phyloP scores from a whole-genome alignment of 1,139 yeast species.

The Blastobotrys persicus region DNA sequence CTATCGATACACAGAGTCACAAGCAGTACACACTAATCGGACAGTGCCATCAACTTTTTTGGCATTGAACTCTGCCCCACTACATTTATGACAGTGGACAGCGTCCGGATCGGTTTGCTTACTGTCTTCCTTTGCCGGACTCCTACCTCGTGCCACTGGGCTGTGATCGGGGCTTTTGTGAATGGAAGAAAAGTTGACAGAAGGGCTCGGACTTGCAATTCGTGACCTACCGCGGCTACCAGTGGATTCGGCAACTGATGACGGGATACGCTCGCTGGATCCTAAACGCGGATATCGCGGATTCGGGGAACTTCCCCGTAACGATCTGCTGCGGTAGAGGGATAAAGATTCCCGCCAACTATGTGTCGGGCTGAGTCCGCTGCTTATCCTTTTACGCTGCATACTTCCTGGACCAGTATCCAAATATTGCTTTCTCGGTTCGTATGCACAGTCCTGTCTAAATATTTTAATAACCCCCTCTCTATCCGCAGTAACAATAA shows the following conservation, averaged over 20 bases:
- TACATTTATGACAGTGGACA: constrained; percentile 20
- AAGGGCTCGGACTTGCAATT: too few relatives aligned
- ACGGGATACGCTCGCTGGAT: constrained; percentile 9
- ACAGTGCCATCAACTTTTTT: constrained; percentile 20
- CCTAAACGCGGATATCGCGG: constrained; percentile 16
- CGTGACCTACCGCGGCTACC: too few relatives aligned
- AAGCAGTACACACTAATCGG: constrained; percentile 22
- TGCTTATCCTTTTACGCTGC: constrained; percentile 24
- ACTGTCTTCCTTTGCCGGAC: background rate
- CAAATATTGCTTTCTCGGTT: constrained; percentile 26
- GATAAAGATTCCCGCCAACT: constrained; percentile 27
- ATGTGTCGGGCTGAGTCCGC: constrained; percentile 26
- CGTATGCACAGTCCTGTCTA: constrained; percentile 68
- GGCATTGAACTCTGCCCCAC: constrained; percentile 24
- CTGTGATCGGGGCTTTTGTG: constrained; percentile 17
- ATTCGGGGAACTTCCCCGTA: constrained; percentile 20
- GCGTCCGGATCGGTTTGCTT: constrained; percentile 17
- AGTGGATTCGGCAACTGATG: too few relatives aligned
- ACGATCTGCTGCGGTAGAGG: constrained; percentile 20
- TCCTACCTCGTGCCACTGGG: constrained; percentile 6
- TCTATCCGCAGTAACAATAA: constrained; percentile 75
- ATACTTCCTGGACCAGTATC: constrained; percentile 23
- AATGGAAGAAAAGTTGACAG: too few relatives aligned
- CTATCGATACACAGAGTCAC: too few relatives aligned
- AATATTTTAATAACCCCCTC: constrained; percentile 72